These are phyloP conservation scores for Grosmannia huntii DNA, from an alignment of 2,329 filamentous ascomycete species.

Conservation along the genomic window DNA sequence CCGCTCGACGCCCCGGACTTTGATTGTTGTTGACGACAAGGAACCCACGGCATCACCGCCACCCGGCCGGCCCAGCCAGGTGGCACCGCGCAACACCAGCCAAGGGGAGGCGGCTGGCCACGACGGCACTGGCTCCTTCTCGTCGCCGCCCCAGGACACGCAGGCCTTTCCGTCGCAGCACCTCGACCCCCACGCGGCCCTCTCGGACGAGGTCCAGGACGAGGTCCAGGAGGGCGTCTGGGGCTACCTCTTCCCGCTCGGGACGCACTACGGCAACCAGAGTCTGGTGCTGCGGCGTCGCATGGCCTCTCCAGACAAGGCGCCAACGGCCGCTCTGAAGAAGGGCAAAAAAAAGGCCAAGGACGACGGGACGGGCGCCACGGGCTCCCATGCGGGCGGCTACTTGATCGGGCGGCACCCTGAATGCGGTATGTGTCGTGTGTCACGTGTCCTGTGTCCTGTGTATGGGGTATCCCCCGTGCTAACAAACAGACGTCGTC, in stretches of 20 bases:
- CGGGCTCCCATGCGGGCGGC: constrained; percentile 57
- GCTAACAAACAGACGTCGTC: constrained; percentile 44
- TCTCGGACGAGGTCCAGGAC: constrained; percentile 74
- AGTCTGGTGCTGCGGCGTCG: constrained; percentile 64
- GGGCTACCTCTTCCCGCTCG: constrained; percentile 77
- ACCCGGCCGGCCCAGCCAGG: constrained; percentile 42
- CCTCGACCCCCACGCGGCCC: constrained; percentile 54
- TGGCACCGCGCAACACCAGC: constrained; percentile 24
- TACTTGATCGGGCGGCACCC: constrained; percentile 88
- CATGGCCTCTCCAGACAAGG: constrained; percentile 48
- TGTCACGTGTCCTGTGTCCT: no score
- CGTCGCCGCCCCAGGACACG: constrained; percentile 53
- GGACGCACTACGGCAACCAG: constrained; percentile 52
- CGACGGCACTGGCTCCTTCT: constrained; percentile 27
- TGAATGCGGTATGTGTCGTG: constrained; percentile 73
- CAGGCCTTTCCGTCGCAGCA: constrained; percentile 69
- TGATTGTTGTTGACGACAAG: constrained; percentile 46
- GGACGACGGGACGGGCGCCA: constrained; percentile 44
- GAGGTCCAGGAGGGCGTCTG: constrained; percentile 79
- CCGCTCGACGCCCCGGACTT: constrained; percentile 64
- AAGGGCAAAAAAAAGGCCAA: constrained; percentile 38
- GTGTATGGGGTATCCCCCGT: no score
- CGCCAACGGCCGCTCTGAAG: constrained; percentile 16
- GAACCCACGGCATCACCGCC: constrained; percentile 61
- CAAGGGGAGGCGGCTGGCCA: not conserved